Conservation (phyloP, 495 filamentous ascomycete genomes). For the Neurospora sublineolata region DNA sequence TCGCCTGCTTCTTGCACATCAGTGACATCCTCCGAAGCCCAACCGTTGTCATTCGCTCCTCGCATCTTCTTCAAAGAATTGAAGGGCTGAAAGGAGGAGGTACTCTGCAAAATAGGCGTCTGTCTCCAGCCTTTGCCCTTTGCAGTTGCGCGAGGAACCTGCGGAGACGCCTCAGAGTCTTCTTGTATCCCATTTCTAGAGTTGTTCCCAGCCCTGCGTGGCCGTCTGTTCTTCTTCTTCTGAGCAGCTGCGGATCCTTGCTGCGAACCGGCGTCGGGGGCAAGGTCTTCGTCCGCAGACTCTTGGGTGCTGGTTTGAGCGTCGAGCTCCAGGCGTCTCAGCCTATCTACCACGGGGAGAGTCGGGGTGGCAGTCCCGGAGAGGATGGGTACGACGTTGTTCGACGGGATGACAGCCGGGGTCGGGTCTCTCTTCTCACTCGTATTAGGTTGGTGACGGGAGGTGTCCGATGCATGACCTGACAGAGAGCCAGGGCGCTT, state of each 20-base stretch:
- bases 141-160: slow-evolving; percentile 6
- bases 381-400: neutral
- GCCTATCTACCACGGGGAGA: neutral
- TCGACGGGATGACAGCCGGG: slow-evolving; percentile 2
- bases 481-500: slow-evolving; percentile 19
- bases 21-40: slow-evolving; percentile 92
- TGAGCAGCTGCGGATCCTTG: slow-evolving; percentile 6
- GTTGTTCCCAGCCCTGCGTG: slow-evolving; percentile 8
- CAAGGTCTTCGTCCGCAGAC: slow-evolving; percentile 15
- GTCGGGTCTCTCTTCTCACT: slow-evolving; percentile 27
- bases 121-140: slow-evolving; percentile 64
- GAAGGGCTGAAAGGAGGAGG: slow-evolving; percentile 44
- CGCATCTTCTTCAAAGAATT: slow-evolving; percentile 44
- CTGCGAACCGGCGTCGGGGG: slow-evolving; percentile 3
- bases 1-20: slow-evolving; percentile 93
- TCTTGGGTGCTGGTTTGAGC: neutral
- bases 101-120: slow-evolving; percentile 62
- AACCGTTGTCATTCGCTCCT: slow-evolving; percentile 62
- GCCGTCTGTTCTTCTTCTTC: slow-evolving; percentile 16
- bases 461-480: slow-evolving; percentile 6
- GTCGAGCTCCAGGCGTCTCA: slow-evolving; percentile 12
- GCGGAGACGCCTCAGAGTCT: slow-evolving; percentile 14
- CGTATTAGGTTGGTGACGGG: slow-evolving; percentile 19
- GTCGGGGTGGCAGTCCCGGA: slow-evolving; percentile 8
- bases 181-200: slow-evolving; percentile 5